Evolutionary conservation across 352 stramenopile species (phyloP), one percentile per base, ranked within the genome.

Genomic region (Phytophthora pisi): DNA sequence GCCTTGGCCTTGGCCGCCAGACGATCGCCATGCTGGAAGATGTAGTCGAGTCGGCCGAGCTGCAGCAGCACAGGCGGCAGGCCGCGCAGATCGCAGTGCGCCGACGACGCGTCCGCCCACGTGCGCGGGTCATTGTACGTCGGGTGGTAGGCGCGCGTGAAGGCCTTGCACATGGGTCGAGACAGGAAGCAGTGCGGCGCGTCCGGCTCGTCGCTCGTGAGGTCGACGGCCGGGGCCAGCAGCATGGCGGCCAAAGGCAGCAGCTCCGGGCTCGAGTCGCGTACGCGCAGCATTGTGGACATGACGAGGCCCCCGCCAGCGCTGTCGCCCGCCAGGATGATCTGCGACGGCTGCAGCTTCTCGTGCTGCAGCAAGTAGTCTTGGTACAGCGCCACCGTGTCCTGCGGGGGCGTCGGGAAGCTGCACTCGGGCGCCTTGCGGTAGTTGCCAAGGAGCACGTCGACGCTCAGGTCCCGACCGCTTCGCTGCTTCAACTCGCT

Each of bases 381-480:
- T 36, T 79, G 65, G 64, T 82, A 86, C 56, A 84, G 70, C 1
- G 52, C 28, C 26, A 88, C 46, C 0, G 62, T 64, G 31, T 88
- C 78, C 16, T 85, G 31, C 16, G 68, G 50, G 18, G 71, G 78
- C 0, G 71, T 59, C 2, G 78, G 78, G 59, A 79, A 87, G 36
- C 61, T 60, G 45, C 68, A 62, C 51, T 88, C 74, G 2, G 81
- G 81, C 4, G 61, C 31, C 54, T 89, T 89, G 23, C 72, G 77
- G 57, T 89, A 88, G 70, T 86, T 89, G 7, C 65, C 78, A 1
- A 83, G 38, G 24, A 87, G 61, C 5, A 82, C 66, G 15, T 88
- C 66, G 16, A 87, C 66, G 3, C 53, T 47, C 34, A 73, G 18
- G 15, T 57, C 34, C 9, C 43, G 16, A 18, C 13, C 43, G 9